These are phyloP conservation scores for Psilocybe sp. DNA, from an alignment of 768 basidiomycete species.

Conservation along the genomic window DNA sequence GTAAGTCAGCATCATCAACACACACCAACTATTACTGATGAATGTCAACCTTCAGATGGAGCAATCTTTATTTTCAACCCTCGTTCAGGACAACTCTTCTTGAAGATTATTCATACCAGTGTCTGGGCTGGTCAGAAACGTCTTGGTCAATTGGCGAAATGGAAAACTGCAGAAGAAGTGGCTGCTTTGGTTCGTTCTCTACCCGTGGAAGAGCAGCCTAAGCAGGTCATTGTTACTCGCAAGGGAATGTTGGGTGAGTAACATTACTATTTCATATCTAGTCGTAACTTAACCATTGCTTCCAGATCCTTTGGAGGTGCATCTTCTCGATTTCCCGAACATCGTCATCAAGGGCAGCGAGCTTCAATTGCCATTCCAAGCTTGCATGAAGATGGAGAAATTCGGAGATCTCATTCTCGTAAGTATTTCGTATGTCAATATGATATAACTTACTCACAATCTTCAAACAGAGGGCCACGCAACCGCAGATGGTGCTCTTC, in stretches of 20 bases:
- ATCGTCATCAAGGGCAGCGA: conserved; percentile 99
- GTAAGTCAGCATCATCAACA: conserved; percentile 34
- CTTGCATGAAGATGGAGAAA: conserved; percentile 99
- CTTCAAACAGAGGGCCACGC: conserved; percentile 74
- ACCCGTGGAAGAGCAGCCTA: conserved; percentile 99
- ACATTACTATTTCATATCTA: background rate
- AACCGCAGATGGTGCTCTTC: conserved; percentile 99
- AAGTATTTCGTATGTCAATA: conserved; percentile 13
- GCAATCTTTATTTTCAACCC: conserved; percentile 99
- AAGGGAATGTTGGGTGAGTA: conserved; percentile 96
- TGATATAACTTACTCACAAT: background rate
- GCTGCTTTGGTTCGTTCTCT: conserved; percentile 95
- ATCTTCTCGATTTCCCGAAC: conserved; percentile 99
- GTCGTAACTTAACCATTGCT: background rate
- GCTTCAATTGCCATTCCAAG: conserved; percentile 97
- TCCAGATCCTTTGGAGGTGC: conserved; percentile 91
- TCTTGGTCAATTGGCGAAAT: conserved; percentile 98
- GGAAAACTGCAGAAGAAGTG: conserved; percentile 99
- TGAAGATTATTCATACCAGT: conserved; percentile 99
- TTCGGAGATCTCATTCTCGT: conserved; percentile 96
- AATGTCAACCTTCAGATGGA: conserved; percentile 51
- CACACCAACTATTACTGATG: background rate
- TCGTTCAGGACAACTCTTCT: conserved; percentile 94
- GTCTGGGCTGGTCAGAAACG: conserved; percentile 99
- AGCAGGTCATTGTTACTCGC: conserved; percentile 98